A percentile compares a stretch with the other conserved stretches of the same genome.
These are phyloP conservation scores for Miscanthus lutarioriparius DNA, from an alignment of 176 grass and related monocot species.

Conservation along the genomic window DNA sequence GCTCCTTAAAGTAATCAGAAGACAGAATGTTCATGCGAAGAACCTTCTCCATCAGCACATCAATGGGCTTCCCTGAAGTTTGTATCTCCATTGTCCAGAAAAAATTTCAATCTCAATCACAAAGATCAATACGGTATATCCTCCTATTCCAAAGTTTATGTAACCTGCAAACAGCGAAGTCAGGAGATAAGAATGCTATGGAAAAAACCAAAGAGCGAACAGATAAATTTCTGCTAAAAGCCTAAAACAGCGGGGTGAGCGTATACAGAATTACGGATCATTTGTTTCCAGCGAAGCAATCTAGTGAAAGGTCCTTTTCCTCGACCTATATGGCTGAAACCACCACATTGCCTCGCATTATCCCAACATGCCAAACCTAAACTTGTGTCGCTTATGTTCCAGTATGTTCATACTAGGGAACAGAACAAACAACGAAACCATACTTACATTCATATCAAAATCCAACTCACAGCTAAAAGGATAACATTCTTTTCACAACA, in stretches of 20 bases:
- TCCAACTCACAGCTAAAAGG: neutral
- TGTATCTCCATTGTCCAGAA: constrained; percentile 79
- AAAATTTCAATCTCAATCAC: neutral
- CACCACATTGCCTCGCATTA: neutral
- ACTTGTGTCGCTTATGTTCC: neutral
- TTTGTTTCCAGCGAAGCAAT: neutral
- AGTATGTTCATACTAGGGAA: neutral
- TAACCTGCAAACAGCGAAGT: neutral
- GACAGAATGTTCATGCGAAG: constrained; percentile 96
- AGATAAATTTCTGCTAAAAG: neutral
- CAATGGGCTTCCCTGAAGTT: constrained; percentile 75
- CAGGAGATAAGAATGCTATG: neutral
- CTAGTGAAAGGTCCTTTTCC: neutral
- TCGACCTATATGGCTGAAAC: neutral
- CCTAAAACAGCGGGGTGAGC: neutral
- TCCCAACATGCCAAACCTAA: neutral
- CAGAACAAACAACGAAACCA: neutral
- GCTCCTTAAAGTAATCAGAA: constrained; percentile 93
- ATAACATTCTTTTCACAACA: neutral
- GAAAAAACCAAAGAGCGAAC: neutral
- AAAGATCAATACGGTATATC: neutral
- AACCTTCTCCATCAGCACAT: constrained; percentile 85
- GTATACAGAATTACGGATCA: neutral
- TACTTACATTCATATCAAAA: neutral
- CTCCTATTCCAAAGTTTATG: constrained; percentile 14